phyloP scores from a whole-genome alignment of 2,329 filamentous ascomycete species.

The Plenodomus biglobosus region DNA sequence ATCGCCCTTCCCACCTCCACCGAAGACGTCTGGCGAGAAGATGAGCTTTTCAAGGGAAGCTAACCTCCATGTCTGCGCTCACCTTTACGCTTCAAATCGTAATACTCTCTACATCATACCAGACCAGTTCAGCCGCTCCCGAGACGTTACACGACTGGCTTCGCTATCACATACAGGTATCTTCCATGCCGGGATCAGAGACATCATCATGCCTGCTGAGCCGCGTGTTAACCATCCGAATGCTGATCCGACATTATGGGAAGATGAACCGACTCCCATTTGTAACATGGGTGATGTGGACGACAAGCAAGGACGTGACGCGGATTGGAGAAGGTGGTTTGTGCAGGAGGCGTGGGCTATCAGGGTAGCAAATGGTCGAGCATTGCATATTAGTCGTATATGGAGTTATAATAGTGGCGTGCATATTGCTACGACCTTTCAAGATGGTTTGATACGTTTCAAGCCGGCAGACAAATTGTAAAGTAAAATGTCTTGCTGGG shows the following conservation, averaged over 20 bases:
- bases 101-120: constrained; percentile 58
- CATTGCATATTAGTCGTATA: constrained; percentile 30
- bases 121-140: constrained; percentile 43
- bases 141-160: constrained; percentile 35
- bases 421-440: constrained; percentile 38
- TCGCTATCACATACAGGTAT: constrained; percentile 38
- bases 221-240: constrained; percentile 24
- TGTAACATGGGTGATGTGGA: constrained; percentile 25
- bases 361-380: constrained; percentile 28
- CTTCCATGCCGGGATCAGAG: constrained; percentile 36
- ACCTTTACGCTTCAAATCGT: constrained; percentile 59
- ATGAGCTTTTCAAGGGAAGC: constrained; percentile 28
- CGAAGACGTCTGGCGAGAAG: not conserved
- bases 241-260: constrained; percentile 29
- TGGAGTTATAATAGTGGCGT: constrained; percentile 34
- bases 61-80: constrained; percentile 60
- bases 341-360: constrained; percentile 35
- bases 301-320: constrained; percentile 13
- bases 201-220: constrained; percentile 27
- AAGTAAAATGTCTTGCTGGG: too few relatives aligned
- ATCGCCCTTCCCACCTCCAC: constrained; percentile 21
- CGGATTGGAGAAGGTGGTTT: constrained; percentile 37
- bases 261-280: constrained; percentile 21
- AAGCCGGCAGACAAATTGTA: not conserved
- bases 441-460: constrained; percentile 38